Evolutionary conservation across 2,329 filamentous ascomycete genomes (phyloP).

Genomic region (Capronia coronata): DNA sequence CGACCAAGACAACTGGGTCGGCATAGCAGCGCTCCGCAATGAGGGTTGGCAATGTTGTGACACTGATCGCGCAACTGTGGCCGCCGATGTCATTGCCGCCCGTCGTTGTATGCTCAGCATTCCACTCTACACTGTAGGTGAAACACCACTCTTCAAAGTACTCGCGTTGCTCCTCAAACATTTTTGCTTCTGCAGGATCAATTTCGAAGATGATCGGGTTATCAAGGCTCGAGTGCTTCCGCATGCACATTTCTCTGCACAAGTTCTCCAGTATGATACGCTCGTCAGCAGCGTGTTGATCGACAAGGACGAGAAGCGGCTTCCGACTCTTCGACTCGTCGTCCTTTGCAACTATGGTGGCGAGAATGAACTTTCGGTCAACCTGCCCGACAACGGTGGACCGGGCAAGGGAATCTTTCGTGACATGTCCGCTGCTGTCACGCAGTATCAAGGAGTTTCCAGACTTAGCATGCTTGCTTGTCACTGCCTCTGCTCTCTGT

Average conservation of each 20-base stretch:
- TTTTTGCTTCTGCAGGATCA: constrained; percentile 50
- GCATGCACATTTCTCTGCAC: constrained; percentile 51
- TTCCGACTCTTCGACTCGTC: not conserved
- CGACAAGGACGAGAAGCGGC: constrained; percentile 63
- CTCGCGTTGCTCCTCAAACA: constrained; percentile 50
- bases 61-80: constrained; percentile 35
- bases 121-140: constrained; percentile 46
- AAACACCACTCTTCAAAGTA: constrained; percentile 73
- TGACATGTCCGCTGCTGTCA: not conserved
- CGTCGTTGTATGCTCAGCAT: not conserved
- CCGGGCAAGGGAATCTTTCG: constrained; percentile 44
- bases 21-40: constrained; percentile 69
- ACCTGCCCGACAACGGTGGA: constrained; percentile 73
- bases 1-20: constrained; percentile 65
- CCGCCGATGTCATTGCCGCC: not conserved
- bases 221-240: constrained; percentile 32
- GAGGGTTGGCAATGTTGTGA: constrained; percentile 59
- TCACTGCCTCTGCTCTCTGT: not conserved
- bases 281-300: constrained; percentile 95
- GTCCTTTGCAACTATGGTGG: constrained; percentile 45
- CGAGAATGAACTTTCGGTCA: constrained; percentile 80
- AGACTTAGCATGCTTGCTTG: not conserved
- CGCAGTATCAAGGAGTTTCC: not conserved
- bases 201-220: constrained; percentile 61
- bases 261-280: constrained; percentile 71